Evolutionary conservation across 345 rosid species (phyloP).

Genomic region (Linum tenue): DNA sequence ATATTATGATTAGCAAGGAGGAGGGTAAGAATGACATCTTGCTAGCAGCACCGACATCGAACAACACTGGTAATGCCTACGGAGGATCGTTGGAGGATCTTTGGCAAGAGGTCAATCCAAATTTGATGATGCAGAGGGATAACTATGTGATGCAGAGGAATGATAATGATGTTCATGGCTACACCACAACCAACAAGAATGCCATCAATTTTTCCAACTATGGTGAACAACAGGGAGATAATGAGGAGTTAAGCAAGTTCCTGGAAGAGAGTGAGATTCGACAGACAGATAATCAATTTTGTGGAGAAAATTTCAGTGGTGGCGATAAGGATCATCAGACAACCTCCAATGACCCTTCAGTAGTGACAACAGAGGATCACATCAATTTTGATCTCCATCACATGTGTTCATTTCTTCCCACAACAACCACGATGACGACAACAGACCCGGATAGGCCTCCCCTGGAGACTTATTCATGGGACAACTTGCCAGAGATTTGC

Average conservation of each 20-base stretch:
- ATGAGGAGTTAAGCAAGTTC: not conserved
- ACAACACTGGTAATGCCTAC: not conserved
- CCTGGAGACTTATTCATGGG: not conserved
- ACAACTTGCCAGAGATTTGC: slow-evolving; percentile 5
- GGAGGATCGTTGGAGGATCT: not conserved
- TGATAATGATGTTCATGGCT: too few species aligned
- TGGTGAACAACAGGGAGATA: too few species aligned
- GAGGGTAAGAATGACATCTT: not conserved
- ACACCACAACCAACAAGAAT: too few species aligned
- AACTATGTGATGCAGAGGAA: too few species aligned
- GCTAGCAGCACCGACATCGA: not conserved
- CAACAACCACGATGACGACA: not conserved
- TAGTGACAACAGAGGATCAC: not conserved
- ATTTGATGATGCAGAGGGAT: not conserved
- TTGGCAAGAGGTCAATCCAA: not conserved
- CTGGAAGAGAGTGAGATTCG: not conserved
- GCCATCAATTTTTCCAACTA: too few species aligned
- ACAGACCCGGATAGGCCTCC: not conserved
- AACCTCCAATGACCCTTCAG: not conserved
- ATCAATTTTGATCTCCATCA: not conserved
- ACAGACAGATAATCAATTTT: not conserved
- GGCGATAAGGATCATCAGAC: not conserved
- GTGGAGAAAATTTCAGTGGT: not conserved
- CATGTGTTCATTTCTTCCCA: not conserved
- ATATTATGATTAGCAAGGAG: too few species aligned